Evolutionary conservation across 2,329 filamentous ascomycete genomes (phyloP).

Genomic region (Tolypocladium endophyticum): DNA sequence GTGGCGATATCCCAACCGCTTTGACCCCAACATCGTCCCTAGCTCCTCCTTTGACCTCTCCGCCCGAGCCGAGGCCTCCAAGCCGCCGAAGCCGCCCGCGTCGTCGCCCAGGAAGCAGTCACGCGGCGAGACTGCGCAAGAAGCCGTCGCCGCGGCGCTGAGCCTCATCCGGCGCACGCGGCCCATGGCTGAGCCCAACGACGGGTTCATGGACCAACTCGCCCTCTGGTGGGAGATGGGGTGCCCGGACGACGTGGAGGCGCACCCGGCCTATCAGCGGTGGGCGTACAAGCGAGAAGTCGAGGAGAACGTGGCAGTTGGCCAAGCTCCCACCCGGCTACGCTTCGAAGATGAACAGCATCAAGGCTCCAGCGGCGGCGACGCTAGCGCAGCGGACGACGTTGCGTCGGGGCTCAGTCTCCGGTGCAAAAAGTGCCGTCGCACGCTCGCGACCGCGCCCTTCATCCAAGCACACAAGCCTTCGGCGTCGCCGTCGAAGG

Average conservation of each 20-base stretch:
- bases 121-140: constrained; percentile 24
- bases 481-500: not conserved
- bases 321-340: constrained; percentile 71
- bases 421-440: constrained; percentile 85
- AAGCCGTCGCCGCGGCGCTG: constrained; percentile 53
- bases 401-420: constrained; percentile 28
- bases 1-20: constrained; percentile 48
- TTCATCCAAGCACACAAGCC: constrained; percentile 57
- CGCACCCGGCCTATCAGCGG: constrained; percentile 69
- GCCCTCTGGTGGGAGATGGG: constrained; percentile 81
- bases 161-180: constrained; percentile 58
- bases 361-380: not conserved
- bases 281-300: constrained; percentile 48
- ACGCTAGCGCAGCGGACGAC: not conserved
- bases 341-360: constrained; percentile 67
- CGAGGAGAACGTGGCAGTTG: constrained; percentile 52
- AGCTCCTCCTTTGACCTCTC: constrained; percentile 9
- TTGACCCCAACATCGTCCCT: constrained; percentile 27
- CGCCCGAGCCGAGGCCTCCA: not conserved
- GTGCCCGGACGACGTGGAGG: constrained; percentile 55
- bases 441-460: constrained; percentile 39
- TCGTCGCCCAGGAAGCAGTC: constrained; percentile 8
- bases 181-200: constrained; percentile 77
- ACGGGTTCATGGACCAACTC: constrained; percentile 84
- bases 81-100: not conserved